Base-by-base conservation (phyloP, 73 alveolate species). In the Symbiodinium pilosum region DNA sequence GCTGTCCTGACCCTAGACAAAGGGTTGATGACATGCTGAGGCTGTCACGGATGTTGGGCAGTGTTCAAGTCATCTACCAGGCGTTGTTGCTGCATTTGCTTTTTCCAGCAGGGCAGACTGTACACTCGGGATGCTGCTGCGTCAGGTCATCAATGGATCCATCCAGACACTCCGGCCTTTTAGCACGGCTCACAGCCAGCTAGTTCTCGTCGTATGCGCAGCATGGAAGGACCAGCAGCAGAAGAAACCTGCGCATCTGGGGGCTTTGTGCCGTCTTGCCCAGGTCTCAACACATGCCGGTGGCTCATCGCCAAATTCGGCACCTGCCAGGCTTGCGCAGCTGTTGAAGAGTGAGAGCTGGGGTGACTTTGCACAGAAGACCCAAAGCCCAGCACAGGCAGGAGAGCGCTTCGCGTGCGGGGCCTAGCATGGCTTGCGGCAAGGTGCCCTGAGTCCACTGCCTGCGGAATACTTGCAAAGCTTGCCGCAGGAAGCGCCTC, bases 231-330 rank as follows among this genome's bases (percentile, higher is more conserved):
- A 51, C 28, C 12, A 16, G 73, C 73, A 54, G n/a, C n/a, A n/a
- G n/a, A n/a, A n/a, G n/a, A n/a, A n/a, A n/a, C n/a, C n/a, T n/a
- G n/a, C n/a, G n/a, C n/a, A n/a, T n/a, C n/a, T n/a, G n/a, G n/a
- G n/a, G n/a, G n/a, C n/a, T n/a, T n/a, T n/a, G n/a, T n/a, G n/a
- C n/a, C n/a, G n/a, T n/a, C n/a, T n/a, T n/a, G n/a, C n/a, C n/a
- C 32, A 64, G 81, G 81, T 38, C 34, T 64, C 24, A 64, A 64
- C 38, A 64, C 81, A 9, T 64, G 81, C 81, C 81, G 81, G 39
- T 64, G 81, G 81, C 38, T 64, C 39, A 64, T 64, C 38, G 81
- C 81, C 81, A 64, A 64, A 38, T 64, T 64, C 81, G 81, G 81
- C 39, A 64, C 81, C 81, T 64, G 81, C 81, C 81, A 64, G 81